Conservation (phyloP, 164 flowering plant species). For the Litsea cubeba region DNA sequence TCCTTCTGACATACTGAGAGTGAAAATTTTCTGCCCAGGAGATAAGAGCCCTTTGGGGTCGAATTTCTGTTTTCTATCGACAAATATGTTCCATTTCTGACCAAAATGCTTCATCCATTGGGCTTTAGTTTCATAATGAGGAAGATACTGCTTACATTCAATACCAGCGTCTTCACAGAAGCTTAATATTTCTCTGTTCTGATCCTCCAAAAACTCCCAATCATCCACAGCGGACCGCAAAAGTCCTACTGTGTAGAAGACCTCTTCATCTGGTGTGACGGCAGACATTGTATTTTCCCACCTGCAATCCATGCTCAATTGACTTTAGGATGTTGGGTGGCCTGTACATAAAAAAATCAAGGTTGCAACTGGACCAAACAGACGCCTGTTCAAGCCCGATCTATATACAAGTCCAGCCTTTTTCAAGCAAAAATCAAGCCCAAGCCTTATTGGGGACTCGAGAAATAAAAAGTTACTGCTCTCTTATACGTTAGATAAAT, state of each 20-base stretch:
- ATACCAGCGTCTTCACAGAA: conserved; percentile 50
- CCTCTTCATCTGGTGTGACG: conserved; percentile 67
- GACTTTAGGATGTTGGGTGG: neutral
- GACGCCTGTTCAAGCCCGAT: too few relatives aligned
- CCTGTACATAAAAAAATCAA: too few relatives aligned
- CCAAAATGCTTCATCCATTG: conserved; percentile 83
- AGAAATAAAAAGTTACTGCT: too few relatives aligned
- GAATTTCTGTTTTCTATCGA: conserved; percentile 47
- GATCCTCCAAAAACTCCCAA: conserved; percentile 38
- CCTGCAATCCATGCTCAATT: conserved; percentile 32
- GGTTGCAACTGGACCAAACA: too few relatives aligned
- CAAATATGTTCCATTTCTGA: conserved; percentile 54
- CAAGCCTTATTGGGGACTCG: too few relatives aligned
- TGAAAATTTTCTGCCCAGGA: conserved; percentile 77
- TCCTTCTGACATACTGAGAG: neutral
- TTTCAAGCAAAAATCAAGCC: too few relatives aligned
- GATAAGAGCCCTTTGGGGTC: conserved; percentile 75
- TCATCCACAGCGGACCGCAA: conserved; percentile 42
- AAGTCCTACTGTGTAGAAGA: conserved; percentile 68
- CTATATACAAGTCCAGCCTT: too few relatives aligned
- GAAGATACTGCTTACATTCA: conserved; percentile 62
- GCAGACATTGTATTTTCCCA: conserved; percentile 79
- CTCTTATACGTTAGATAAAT: too few relatives aligned
- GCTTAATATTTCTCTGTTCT: conserved; percentile 49
- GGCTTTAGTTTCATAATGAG: conserved; percentile 36